These are phyloP conservation scores for Aurifilum marmelostoma DNA, from an alignment of 2,329 filamentous ascomycete genomes.

Conservation along the genomic window DNA sequence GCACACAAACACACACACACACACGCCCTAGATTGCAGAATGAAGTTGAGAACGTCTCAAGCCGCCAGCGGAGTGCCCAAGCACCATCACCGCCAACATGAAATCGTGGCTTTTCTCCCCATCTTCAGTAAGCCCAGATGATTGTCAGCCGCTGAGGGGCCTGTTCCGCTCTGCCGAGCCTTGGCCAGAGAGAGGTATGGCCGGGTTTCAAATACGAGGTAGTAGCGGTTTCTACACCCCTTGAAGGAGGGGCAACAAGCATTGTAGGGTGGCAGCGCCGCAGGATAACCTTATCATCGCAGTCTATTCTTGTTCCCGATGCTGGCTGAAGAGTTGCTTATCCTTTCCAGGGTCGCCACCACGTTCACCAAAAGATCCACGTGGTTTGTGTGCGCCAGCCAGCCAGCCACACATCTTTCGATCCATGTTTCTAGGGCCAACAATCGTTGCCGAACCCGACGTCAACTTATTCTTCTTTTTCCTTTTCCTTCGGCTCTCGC, in stretches of 20 bases:
- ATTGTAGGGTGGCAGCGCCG: background rate
- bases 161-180: background rate
- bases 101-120: background rate
- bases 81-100: background rate
- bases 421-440: background rate
- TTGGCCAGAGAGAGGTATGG: background rate
- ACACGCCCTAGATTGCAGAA: background rate
- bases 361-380: conserved; percentile 10
- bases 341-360: conserved; percentile 24
- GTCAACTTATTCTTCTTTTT: background rate
- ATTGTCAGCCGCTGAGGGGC: background rate
- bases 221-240: conserved; percentile 4
- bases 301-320: conserved; percentile 17
- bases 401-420: conserved; percentile 1
- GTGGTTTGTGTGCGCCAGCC: background rate
- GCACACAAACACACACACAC: no score
- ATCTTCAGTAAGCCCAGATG: background rate
- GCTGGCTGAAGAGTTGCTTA: conserved; percentile 23
- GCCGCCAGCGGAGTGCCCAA: background rate
- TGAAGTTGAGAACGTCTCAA: background rate
- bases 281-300: conserved; percentile 8
- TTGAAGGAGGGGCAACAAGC: conserved; percentile 4
- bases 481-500: conserved; percentile 4
- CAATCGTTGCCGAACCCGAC: background rate
- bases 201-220: conserved; percentile 17